Base-by-base conservation (phyloP, 192 early-diverging fungal genomes). In the Coemansia pectinata region DNA sequence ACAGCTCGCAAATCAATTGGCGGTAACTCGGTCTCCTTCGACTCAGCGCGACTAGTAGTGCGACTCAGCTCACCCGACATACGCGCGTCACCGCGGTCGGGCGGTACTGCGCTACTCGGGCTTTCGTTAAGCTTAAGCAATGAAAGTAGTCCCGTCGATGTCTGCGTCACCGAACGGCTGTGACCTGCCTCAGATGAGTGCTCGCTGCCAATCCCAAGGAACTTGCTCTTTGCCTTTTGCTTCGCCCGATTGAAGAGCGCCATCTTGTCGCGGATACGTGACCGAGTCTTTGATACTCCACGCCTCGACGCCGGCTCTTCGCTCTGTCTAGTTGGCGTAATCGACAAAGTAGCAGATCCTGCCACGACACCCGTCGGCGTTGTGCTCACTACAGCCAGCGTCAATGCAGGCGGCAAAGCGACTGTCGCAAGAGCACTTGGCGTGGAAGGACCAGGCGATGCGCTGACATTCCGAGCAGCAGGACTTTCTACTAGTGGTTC, bases 241-340 rank as follows among this genome's bases (percentile, higher is more conserved):
- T 62, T 66, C 17, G 67, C 74, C 2, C 79, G 74, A 39, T 73
- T 81, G 41, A 81, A 73, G 64, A 67, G 40, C 40, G 79, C 53
- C 45, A 81, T 73, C 68, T 81, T 81, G 53, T 81, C 74, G n/a
- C 79, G 74, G 8, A 81, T 44, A 15, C 65, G 66, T 40, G 71
- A 67, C 36, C 70, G 74, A 33, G 79, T 75, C 45, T 68, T 69
- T 27, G 74, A 70, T 9, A 73, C 44, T 10, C 66, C 60, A 40
- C 44, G 59, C 21, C 70, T 50, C 0, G 21, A 21, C 12, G 33
- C 23, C 4, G 40, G 57, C 4, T 68, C 66, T 2, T 25, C 39
- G 19, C 66, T 68, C 33, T 69, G 59, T 31, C 67, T 59, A 27
- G 40, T 34, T 34, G 59, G 12, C 3, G 55, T 58, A 12, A 68